A percentile compares a stretch with the other conserved stretches of the same genome.
Evolutionary conservation across 345 rosid species (phyloP).

Genomic region (Euphorbia tirucalli): DNA sequence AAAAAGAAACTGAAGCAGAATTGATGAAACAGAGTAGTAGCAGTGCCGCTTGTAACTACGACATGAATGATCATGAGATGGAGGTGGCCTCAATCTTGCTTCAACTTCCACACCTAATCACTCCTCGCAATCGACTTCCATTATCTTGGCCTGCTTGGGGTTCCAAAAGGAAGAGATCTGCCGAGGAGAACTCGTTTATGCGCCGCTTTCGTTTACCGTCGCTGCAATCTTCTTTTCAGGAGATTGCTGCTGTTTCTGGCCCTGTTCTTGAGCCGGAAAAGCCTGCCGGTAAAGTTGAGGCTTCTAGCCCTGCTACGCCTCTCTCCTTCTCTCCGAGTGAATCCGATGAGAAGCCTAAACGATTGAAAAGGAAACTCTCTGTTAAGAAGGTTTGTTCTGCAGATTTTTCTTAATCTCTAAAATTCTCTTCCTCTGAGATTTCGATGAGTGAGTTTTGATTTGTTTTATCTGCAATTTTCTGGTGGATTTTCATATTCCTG

Average conservation of each 20-base stretch:
- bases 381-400: conserved; percentile 24
- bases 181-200: neutral
- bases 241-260: neutral
- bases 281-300: conserved; percentile 12
- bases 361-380: conserved; percentile 21
- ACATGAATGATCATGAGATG: conserved; percentile 9
- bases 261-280: neutral
- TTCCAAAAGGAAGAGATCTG: conserved; percentile 29
- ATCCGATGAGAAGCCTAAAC: conserved; percentile 32
- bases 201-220: neutral
- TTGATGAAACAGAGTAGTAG: conserved; percentile 8
- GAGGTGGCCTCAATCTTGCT: conserved; percentile 29
- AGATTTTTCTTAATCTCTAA: neutral
- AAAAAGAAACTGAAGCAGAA: neutral
- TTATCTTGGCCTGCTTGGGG: conserved; percentile 26
- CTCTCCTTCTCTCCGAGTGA: conserved; percentile 37
- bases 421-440: neutral
- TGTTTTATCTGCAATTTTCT: neutral
- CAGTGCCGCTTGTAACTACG: neutral
- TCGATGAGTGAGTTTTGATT: neutral
- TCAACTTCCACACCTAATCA: conserved; percentile 19
- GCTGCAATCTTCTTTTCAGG: neutral
- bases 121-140: neutral
- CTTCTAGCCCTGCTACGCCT: conserved; percentile 42
- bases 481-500: no score